A percentile compares a stretch with the other conserved stretches of the same genome.
These are phyloP conservation scores for Wickerhamiella spandovensis DNA, from an alignment of 805 yeast genomes.

Conservation along the genomic window DNA sequence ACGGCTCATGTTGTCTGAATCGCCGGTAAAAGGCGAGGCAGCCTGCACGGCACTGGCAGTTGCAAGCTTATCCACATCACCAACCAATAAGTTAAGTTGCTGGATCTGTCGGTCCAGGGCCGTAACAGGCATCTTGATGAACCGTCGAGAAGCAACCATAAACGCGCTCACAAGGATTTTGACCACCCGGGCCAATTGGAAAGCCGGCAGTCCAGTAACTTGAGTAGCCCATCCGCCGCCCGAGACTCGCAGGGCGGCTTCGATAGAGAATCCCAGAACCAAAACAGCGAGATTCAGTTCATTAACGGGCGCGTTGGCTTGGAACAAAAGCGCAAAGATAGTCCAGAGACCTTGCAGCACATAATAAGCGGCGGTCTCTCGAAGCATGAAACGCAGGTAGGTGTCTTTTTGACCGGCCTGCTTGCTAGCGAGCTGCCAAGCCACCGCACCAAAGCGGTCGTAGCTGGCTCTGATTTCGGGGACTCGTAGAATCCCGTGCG, in stretches of 20 bases:
- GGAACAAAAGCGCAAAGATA: neutral
- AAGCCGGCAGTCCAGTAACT: neutral
- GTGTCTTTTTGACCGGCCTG: neutral
- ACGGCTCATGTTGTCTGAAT: neutral
- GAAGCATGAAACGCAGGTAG: neutral
- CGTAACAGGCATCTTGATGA: neutral
- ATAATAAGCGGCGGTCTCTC: neutral
- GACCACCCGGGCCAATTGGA: neutral
- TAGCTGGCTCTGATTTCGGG: conserved; percentile 65
- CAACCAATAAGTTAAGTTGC: neutral
- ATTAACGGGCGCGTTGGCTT: neutral
- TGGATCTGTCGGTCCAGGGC: neutral
- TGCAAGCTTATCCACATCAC: neutral
- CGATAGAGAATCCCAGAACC: neutral
- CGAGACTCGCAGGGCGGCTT: neutral
- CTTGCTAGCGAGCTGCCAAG: neutral
- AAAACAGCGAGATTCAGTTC: neutral
- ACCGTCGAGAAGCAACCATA: neutral
- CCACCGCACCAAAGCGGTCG: conserved; percentile 55
- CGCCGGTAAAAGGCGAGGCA: neutral
- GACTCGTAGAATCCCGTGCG: conserved; percentile 65
- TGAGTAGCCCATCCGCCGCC: neutral
- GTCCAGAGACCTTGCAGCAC: neutral
- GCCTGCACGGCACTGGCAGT: neutral
- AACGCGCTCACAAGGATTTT: neutral